Evolutionary conservation across 2,329 filamentous ascomycete species (phyloP).

Genomic region (Cytospora paraplurivora): DNA sequence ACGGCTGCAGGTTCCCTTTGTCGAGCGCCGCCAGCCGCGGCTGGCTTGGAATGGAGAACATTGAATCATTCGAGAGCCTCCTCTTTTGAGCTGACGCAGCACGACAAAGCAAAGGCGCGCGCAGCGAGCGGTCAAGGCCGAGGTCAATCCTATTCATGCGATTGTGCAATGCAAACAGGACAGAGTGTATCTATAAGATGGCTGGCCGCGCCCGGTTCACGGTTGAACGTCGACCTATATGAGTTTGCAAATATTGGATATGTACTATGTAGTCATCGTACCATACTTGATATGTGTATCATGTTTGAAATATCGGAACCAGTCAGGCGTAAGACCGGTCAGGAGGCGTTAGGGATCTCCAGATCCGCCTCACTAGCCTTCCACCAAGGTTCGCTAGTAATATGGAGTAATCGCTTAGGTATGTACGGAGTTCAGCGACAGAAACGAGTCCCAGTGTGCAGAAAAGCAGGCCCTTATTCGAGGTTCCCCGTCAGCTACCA

Average conservation of each 20-base stretch:
- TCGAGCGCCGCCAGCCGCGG: constrained; percentile 12
- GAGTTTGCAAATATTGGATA: not conserved
- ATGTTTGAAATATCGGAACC: constrained; percentile 16
- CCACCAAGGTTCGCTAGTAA: constrained; percentile 5
- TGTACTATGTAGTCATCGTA: not conserved
- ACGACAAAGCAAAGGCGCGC: constrained; percentile 16
- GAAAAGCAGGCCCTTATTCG: not conserved
- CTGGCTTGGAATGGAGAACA: not conserved
- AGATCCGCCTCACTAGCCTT: constrained; percentile 9
- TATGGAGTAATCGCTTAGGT: constrained; percentile 7
- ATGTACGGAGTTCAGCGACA: constrained; percentile 5
- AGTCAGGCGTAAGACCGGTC: constrained; percentile 13
- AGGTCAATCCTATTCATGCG: constrained; percentile 4
- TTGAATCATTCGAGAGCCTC: not conserved
- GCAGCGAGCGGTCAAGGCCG: constrained; percentile 13
- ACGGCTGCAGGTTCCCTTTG: constrained; percentile 17
- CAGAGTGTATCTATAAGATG: not conserved
- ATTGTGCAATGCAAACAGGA: constrained; percentile 1
- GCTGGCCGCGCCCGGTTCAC: not conserved
- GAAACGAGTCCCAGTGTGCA: constrained; percentile 15
- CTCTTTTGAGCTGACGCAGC: not conserved
- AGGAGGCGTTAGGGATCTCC: constrained; percentile 9
- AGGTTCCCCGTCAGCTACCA: constrained; percentile 10
- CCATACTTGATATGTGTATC: constrained; percentile 5
- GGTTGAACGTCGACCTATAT: constrained; percentile 4